Base-by-base conservation (phyloP, 768 basidiomycete species). In the Grammothele lineata region DNA sequence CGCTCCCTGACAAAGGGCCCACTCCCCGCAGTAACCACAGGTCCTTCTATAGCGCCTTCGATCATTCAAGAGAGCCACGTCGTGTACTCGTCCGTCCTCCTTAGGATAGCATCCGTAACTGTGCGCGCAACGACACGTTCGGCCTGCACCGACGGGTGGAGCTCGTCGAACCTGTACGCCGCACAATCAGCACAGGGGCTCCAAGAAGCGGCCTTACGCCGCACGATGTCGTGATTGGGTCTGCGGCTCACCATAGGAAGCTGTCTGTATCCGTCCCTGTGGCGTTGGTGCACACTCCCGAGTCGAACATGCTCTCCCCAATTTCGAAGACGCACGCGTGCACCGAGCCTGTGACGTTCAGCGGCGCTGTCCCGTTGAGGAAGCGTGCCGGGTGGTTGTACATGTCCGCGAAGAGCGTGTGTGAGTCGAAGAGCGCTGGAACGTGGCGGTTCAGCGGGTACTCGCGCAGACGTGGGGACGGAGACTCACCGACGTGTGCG, bases 381-480 rank as follows among this genome's bases (percentile, higher is more conserved):
- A 83, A 85, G 3, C 58, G 51, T 7, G 61, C 52, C 1, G 83
- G 83, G 45, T 73, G 59, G 22, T 65, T 61, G 52, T 71, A 70
- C 64, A 85, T 82, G 56, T 85, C 81, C n/a, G 71, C 61, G 58
- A 85, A 82, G 23, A 85, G 68, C 2, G 68, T 67, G 57, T 83
- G 71, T 3, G 82, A 80, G 58, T 84, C 79, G 53, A 84, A 85
- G 1, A 80, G 59, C 1, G 74, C 83, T 82, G 40, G 8, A 25
- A 9, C 15, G 5, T 2, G 17, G 7, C 5, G 21, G n/a, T 27
- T 11, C 14, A 26, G 35, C 43, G 24, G 38, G 37, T 39, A 38
- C 10, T 2, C n/a, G 15, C 4, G 17, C 8, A 17, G 7, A 19
- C 35, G 6, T 8, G 18, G 7, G 35, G 8, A 3, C 7, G 18